A percentile compares a stretch with the other conserved stretches of the same genome.
These are phyloP conservation scores for Mytilinidion resinicola DNA, from an alignment of 495 filamentous ascomycete species.

Conservation along the genomic window DNA sequence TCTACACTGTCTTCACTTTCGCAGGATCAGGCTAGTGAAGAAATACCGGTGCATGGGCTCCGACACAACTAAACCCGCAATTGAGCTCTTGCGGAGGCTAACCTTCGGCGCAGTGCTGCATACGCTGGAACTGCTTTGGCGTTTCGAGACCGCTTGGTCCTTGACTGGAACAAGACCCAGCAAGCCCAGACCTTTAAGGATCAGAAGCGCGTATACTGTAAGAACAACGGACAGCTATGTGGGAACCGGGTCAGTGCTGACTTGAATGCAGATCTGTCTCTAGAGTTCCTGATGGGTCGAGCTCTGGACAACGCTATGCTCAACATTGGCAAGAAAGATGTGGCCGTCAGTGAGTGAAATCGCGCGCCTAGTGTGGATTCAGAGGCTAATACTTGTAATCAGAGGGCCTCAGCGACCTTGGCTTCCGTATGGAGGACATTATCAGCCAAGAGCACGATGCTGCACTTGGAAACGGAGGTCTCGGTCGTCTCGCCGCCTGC, in stretches of 20 bases:
- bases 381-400: neutral
- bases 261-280: constrained; percentile 58
- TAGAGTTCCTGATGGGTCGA: constrained; percentile 96
- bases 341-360: constrained; percentile 58
- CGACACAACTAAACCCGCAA: too few relatives aligned
- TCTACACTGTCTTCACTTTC: too few relatives aligned
- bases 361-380: neutral
- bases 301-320: constrained; percentile 98
- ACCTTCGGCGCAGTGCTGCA: constrained; percentile 52
- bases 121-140: constrained; percentile 88
- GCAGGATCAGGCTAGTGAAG: too few relatives aligned
- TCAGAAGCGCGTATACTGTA: constrained; percentile 88
- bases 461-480: constrained; percentile 89
- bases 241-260: neutral
- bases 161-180: constrained; percentile 96
- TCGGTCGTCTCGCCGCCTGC: constrained; percentile 91
- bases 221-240: constrained; percentile 7
- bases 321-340: constrained; percentile 81
- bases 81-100: too few relatives aligned
- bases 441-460: constrained; percentile 94
- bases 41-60: too few relatives aligned
- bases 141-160: constrained; percentile 85
- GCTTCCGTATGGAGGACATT: constrained; percentile 94
- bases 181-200: constrained; percentile 88
- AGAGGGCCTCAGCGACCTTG: constrained; percentile 82